Conservation (phyloP, 1,284 basidiomycete species). For the Papiliotrema laurentii region DNA sequence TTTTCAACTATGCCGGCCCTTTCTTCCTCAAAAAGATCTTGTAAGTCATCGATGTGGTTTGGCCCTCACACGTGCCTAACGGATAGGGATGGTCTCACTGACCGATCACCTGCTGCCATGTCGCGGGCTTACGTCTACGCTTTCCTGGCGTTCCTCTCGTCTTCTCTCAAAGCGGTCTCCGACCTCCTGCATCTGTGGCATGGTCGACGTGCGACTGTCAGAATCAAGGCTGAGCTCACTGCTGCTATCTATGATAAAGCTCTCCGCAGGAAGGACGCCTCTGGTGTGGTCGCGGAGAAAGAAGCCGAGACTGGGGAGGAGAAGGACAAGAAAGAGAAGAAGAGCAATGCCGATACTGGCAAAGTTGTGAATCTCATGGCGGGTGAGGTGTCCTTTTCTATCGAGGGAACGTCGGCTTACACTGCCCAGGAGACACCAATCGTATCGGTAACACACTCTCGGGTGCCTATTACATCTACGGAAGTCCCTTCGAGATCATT, state of each 20-base stretch:
- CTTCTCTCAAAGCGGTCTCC: constrained; percentile 61
- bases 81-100: constrained; percentile 37
- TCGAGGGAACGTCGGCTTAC: neutral
- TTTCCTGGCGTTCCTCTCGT: constrained; percentile 59
- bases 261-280: constrained; percentile 75
- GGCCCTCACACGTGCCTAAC: neutral
- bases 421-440: constrained; percentile 25
- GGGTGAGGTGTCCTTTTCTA: constrained; percentile 14
- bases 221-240: constrained; percentile 69
- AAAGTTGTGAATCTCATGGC: constrained; percentile 53
- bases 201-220: constrained; percentile 63
- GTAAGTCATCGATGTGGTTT: constrained; percentile 27
- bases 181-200: constrained; percentile 77
- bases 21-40: constrained; percentile 50
- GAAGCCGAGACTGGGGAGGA: constrained; percentile 53
- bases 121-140: constrained; percentile 68
- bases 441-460: constrained; percentile 33
- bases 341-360: constrained; percentile 48
- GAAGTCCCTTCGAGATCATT: constrained; percentile 72
- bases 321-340: constrained; percentile 43
- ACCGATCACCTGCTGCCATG: constrained; percentile 52
- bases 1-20: constrained; percentile 59
- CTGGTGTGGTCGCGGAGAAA: constrained; percentile 62
- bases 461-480: constrained; percentile 53
- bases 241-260: constrained; percentile 82